Evolutionary conservation across 331 rosid species (phyloP).

Genomic region (Phaseolus coccineus): DNA sequence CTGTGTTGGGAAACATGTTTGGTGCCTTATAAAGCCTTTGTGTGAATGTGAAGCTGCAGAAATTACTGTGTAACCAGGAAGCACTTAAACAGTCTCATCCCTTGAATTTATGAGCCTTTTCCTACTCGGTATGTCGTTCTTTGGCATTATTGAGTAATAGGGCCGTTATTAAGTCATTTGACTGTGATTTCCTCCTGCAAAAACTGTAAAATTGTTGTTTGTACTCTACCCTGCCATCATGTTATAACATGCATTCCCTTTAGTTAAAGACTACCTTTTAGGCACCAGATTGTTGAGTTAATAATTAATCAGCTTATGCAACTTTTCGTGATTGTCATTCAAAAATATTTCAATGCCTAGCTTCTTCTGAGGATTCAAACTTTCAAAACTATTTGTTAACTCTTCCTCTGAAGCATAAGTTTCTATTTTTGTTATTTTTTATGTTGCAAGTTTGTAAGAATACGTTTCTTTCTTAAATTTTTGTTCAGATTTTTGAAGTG

Average conservation of each 20-base stretch:
- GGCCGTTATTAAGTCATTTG: background rate
- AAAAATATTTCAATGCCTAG: background rate
- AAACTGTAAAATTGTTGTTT: background rate
- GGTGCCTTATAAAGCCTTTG: background rate
- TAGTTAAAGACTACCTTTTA: background rate
- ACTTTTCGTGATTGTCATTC: background rate
- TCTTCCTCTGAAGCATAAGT: constrained; percentile 24
- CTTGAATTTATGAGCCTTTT: background rate
- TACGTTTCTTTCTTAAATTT: background rate
- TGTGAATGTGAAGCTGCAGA: background rate
- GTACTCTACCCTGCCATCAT: background rate
- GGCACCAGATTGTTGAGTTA: background rate
- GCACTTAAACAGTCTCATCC: background rate
- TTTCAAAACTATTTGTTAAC: background rate
- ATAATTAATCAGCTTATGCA: background rate
- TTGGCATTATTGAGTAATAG: background rate
- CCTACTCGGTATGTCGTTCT: background rate
- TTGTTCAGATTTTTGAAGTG: constrained; percentile 84
- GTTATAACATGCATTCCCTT: background rate
- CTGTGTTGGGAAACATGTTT: background rate
- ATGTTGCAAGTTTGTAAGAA: constrained; percentile 7
- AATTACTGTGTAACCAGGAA: background rate
- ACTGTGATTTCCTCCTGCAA: background rate
- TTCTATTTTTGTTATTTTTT: constrained; percentile 1
- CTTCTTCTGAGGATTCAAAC: background rate